Conservation (phyloP, 2,329 filamentous ascomycete species). For the Grosmannia serpens region DNA sequence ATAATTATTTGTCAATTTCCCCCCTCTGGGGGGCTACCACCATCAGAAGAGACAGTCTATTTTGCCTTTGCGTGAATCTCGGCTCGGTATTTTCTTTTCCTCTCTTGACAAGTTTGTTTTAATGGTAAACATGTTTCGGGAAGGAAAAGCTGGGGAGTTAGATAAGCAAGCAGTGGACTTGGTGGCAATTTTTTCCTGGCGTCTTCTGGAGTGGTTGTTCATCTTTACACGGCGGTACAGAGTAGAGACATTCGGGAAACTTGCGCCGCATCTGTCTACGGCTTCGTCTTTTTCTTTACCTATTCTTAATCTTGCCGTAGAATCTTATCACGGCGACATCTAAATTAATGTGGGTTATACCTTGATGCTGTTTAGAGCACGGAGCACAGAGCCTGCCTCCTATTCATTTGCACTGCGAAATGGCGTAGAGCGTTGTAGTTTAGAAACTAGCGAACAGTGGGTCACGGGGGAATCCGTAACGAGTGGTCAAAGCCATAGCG, state of each 20-base stretch:
- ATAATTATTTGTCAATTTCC: constrained; percentile 3
- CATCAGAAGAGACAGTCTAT: constrained; percentile 2
- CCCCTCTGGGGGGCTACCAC: neutral
- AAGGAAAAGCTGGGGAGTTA: constrained; percentile 4
- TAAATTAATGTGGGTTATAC: neutral
- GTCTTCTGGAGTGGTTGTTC: constrained; percentile 10
- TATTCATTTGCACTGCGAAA: neutral
- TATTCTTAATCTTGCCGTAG: constrained; percentile 8
- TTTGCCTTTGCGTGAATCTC: constrained; percentile 1
- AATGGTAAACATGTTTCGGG: constrained; percentile 4
- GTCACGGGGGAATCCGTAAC: neutral
- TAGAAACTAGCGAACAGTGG: neutral
- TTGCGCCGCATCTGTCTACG: constrained; percentile 14
- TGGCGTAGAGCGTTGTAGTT: neutral
- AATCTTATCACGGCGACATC: neutral
- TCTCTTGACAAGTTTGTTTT: neutral
- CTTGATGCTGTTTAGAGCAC: neutral
- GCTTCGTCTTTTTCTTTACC: constrained; percentile 8
- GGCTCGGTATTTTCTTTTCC: constrained; percentile 4
- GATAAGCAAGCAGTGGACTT: constrained; percentile 7
- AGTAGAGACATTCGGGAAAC: constrained; percentile 17
- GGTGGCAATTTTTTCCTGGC: constrained; percentile 9
- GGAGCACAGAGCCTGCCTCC: neutral
- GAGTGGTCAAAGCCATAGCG: neutral
- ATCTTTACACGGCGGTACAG: constrained; percentile 8